A percentile compares a stretch with the other conserved stretches of the same genome.
phyloP scores from a whole-genome alignment of 345 rosid species.

The Aquilaria yunnanensis region DNA sequence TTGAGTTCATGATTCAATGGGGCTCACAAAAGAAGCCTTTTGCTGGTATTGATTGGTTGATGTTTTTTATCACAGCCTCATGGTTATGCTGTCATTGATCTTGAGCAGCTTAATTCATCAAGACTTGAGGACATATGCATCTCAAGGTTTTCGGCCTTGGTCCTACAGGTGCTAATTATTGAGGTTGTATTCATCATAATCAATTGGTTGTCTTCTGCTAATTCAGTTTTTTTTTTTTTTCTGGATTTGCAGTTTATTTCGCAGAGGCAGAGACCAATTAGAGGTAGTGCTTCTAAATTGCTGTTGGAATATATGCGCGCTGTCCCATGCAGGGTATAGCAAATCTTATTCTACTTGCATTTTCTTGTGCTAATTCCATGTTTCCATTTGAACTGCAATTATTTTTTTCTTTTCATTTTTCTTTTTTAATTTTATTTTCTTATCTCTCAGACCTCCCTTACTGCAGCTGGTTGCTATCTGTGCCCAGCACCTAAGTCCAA shows the following conservation, averaged over 20 bases:
- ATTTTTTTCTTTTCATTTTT: background rate
- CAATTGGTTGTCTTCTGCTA: constrained; percentile 6
- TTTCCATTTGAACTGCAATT: background rate
- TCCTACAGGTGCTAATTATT: constrained; percentile 55
- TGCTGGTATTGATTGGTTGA: constrained; percentile 1
- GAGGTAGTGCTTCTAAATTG: constrained; percentile 73
- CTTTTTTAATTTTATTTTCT: no score
- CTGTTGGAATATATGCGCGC: constrained; percentile 54
- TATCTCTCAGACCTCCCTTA: constrained; percentile 58
- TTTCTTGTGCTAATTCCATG: constrained; percentile 9
- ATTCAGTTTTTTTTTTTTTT: constrained; percentile 8
- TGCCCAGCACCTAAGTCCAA: constrained; percentile 83
- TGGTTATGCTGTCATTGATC: constrained; percentile 70
- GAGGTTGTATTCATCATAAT: background rate
- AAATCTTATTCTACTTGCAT: constrained; percentile 7
- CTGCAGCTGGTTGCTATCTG: constrained; percentile 94
- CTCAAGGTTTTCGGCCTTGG: constrained; percentile 53
- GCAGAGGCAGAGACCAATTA: constrained; percentile 77
- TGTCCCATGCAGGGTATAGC: constrained; percentile 71
- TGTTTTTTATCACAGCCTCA: constrained; percentile 34
- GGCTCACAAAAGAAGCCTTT: no score
- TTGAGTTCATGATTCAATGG: no score
- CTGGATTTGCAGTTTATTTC: constrained; percentile 59
- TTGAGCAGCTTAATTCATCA: constrained; percentile 53
- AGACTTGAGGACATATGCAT: constrained; percentile 51